phyloP scores from a whole-genome alignment of 1,139 yeast species.

The Saccharomyces hybrid region DNA sequence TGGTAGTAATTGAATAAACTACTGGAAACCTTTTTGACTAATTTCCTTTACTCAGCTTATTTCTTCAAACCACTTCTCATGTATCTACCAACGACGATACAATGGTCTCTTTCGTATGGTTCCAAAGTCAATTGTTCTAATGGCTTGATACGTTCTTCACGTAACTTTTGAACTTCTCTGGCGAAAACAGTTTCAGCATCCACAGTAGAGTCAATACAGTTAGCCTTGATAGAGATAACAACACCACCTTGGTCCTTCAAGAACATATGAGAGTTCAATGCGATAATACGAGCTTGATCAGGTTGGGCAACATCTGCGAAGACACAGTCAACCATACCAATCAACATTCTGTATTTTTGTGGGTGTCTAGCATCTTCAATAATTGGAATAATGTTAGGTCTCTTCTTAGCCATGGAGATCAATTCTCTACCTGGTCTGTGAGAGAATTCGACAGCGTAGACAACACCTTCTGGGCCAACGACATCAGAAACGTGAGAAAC shows the following conservation, averaged over 20 bases:
- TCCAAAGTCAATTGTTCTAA: conserved; percentile 96
- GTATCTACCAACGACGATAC: conserved; percentile 96
- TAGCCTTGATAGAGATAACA: conserved; percentile 95
- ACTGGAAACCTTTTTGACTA: not conserved
- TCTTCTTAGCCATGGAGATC: conserved; percentile 99
- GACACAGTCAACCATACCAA: conserved; percentile 97
- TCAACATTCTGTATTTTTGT: conserved; percentile 96
- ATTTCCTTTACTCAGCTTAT: conserved; percentile 9
- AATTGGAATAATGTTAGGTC: conserved; percentile 97
- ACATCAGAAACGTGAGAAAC: conserved; percentile 97
- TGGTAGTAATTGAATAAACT: not conserved
- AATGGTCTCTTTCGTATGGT: conserved; percentile 99
- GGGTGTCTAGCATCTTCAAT: conserved; percentile 99
- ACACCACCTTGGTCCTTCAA: conserved; percentile 98
- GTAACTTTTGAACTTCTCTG: conserved; percentile 96
- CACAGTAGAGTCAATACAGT: conserved; percentile 98
- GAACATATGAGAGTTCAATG: conserved; percentile 95
- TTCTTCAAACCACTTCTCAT: conserved; percentile 67
- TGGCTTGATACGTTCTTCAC: conserved; percentile 98
- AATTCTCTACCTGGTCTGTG: conserved; percentile 99
- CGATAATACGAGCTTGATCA: conserved; percentile 99
- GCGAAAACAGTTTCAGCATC: conserved; percentile 99
- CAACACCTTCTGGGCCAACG: conserved; percentile 98
- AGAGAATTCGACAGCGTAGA: conserved; percentile 97
- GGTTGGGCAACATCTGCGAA: conserved; percentile 99